Evolutionary conservation across 2,329 filamentous ascomycete species (phyloP).

Genomic region (Graphilbum fragrans): DNA sequence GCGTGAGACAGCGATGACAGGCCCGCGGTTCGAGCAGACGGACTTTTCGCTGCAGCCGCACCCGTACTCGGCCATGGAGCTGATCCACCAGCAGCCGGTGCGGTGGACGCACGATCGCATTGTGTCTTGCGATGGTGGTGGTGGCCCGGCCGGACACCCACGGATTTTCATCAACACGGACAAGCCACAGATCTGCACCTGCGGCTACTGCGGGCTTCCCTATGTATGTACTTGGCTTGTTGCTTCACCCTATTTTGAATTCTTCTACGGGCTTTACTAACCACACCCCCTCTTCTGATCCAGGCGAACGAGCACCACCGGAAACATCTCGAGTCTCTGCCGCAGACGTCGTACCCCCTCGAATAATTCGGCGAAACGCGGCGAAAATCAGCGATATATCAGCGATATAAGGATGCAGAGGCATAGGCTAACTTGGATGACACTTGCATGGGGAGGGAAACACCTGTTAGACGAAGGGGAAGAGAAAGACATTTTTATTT

Average conservation of each 20-base stretch:
- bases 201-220: slow-evolving; percentile 87
- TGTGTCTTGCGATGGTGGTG: slow-evolving; percentile 85
- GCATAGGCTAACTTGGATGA: not conserved
- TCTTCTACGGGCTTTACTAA: not conserved
- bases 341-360: slow-evolving; percentile 72
- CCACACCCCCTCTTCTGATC: not conserved
- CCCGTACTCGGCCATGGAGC: slow-evolving; percentile 79
- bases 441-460: too few relatives aligned
- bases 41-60: slow-evolving; percentile 87
- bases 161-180: slow-evolving; percentile 96
- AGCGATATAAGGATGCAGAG: not conserved
- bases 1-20: slow-evolving; percentile 74
- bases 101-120: slow-evolving; percentile 74
- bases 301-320: slow-evolving; percentile 88
- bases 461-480: not conserved
- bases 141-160: slow-evolving; percentile 81
- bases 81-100: slow-evolving; percentile 93
- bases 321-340: slow-evolving; percentile 69
- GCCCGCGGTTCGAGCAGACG: slow-evolving; percentile 94
- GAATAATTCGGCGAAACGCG: slow-evolving; percentile 12
- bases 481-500: not conserved
- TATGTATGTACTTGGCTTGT: slow-evolving; percentile 51
- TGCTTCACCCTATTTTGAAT: not conserved
- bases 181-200: slow-evolving; percentile 81
- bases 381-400: not conserved